Evolutionary conservation across 345 rosid genomes (phyloP), one percentile per base, ranked within the genome.

Genomic region (Bruguiera parviflora): DNA sequence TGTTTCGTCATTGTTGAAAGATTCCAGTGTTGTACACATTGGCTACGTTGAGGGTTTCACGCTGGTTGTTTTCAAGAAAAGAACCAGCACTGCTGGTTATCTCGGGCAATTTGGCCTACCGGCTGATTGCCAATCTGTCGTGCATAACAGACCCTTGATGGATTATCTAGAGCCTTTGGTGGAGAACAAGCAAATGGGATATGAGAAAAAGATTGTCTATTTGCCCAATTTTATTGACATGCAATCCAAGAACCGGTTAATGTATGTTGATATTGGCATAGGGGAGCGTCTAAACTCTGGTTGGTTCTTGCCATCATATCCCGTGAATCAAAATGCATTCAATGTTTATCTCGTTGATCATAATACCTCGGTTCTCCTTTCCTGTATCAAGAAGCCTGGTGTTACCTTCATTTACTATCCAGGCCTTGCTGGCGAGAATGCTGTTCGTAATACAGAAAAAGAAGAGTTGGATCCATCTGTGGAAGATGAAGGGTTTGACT

Each of bases 381-480:
- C 89, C n/a, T 85, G 84, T 58, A 88, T 91, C 53, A 87, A 86
- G 72, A 84, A 74, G 53, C 89, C 96, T 0, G 95, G 97, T 8
- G 70, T 89, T 10, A 85, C 87, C 73, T 94, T 94, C 70, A 78
- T 94, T 64, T 91, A 94, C 71, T 82, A 88, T 67, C 98, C 98
- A 0, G 98, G 84, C 32, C 94, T 94, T 1, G 84, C 84, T 21
- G 86, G 81, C 58, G 69, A 67, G 2, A 82, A 78, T 39, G 69
- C 67, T 5, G 35, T 46, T 70, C 60, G 64, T 3, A 60, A 58
- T 58, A 51, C 58, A 47, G 73, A 47, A 19, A 51, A 46, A 24
- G 88, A 83, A 29, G 87, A 86, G 24, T 74, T 71, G 2, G 87
- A 87, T 71, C 87, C 89, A 18, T 84, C 62, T 6, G 67, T 73